phyloP scores from a whole-genome alignment of 2,329 filamentous ascomycete genomes.

The Botrytis aclada region DNA sequence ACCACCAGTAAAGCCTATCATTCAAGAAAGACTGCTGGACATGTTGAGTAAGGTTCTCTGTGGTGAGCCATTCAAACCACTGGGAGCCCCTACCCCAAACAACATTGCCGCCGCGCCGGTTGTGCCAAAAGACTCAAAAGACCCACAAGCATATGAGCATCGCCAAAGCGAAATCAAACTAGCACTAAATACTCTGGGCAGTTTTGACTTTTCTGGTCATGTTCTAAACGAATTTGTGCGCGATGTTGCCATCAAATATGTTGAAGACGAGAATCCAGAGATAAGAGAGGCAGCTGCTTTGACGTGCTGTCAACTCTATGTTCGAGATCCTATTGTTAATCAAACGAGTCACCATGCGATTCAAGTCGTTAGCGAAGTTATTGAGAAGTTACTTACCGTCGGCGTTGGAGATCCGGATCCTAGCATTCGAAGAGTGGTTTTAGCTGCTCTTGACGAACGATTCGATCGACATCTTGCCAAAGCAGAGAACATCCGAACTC shows the following conservation, averaged over 20 bases:
- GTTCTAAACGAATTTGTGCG: conserved; percentile 97
- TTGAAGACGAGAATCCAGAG: conserved; percentile 91
- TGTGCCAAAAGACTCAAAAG: conserved; percentile 82
- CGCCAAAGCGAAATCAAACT: conserved; percentile 86
- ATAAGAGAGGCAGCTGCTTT: conserved; percentile 92
- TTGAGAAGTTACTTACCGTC: conserved; percentile 92
- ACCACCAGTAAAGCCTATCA: conserved; percentile 85
- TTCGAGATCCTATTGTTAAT: conserved; percentile 94
- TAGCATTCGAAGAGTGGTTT: conserved; percentile 82
- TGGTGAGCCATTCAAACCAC: conserved; percentile 84
- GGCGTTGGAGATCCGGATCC: conserved; percentile 89
- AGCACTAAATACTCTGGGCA: conserved; percentile 92
- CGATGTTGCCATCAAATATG: conserved; percentile 96
- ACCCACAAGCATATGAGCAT: conserved; percentile 75
- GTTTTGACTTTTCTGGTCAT: conserved; percentile 91
- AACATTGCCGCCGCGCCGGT: conserved; percentile 77
- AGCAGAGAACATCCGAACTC: conserved; percentile 91
- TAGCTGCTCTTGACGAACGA: conserved; percentile 83
- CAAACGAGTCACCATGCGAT: conserved; percentile 97
- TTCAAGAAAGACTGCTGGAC: conserved; percentile 90
- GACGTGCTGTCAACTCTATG: conserved; percentile 96
- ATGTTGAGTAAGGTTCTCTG: conserved; percentile 94
- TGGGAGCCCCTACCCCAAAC: conserved; percentile 83
- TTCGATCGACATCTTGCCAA: conserved; percentile 97
- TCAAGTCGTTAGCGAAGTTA: conserved; percentile 95